Evolutionary conservation across 192 early-diverging fungal species (phyloP).

Genomic region (Coemansia sp.): DNA sequence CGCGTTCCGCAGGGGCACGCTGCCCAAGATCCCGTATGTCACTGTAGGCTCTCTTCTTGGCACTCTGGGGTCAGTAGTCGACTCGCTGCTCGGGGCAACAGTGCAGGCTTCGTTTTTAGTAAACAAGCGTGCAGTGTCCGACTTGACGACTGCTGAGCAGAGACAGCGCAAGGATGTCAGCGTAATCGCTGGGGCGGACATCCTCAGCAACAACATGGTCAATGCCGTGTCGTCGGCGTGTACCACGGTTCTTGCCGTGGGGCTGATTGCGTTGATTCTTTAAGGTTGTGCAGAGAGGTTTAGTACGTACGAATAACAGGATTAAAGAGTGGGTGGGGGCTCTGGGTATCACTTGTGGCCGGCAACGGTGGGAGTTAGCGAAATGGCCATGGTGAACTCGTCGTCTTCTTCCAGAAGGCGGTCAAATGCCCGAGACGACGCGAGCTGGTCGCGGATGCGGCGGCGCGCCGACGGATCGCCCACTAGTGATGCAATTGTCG

Average conservation of each 20-base stretch:
- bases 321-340: background rate
- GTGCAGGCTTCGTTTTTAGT: slow-evolving; percentile 70
- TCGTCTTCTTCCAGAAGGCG: slow-evolving; percentile 41
- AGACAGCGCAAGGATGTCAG: slow-evolving; percentile 45
- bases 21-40: slow-evolving; percentile 31
- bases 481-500: slow-evolving; percentile 29
- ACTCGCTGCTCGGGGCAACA: slow-evolving; percentile 83
- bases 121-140: slow-evolving; percentile 34
- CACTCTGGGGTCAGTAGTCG: slow-evolving; percentile 68
- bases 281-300: too few relatives aligned
- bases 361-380: slow-evolving; percentile 35
- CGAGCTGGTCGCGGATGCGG: slow-evolving; percentile 44
- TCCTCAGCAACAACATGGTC: slow-evolving; percentile 78
- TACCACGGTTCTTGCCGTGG: slow-evolving; percentile 9
- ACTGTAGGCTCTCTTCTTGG: slow-evolving; percentile 64
- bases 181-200: slow-evolving; percentile 61
- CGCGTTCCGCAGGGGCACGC: slow-evolving; percentile 27
- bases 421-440: slow-evolving; percentile 38
- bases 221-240: slow-evolving; percentile 34
- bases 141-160: slow-evolving; percentile 53
- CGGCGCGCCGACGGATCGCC: slow-evolving; percentile 37
- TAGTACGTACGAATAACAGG: background rate
- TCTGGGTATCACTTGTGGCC: slow-evolving; percentile 15
- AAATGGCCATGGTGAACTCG: slow-evolving; percentile 47
- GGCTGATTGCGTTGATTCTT: background rate